Evolutionary conservation across 768 basidiomycete genomes (phyloP), one percentile per base, ranked within the genome.

Genomic region (Phaeotremella skinneri): DNA sequence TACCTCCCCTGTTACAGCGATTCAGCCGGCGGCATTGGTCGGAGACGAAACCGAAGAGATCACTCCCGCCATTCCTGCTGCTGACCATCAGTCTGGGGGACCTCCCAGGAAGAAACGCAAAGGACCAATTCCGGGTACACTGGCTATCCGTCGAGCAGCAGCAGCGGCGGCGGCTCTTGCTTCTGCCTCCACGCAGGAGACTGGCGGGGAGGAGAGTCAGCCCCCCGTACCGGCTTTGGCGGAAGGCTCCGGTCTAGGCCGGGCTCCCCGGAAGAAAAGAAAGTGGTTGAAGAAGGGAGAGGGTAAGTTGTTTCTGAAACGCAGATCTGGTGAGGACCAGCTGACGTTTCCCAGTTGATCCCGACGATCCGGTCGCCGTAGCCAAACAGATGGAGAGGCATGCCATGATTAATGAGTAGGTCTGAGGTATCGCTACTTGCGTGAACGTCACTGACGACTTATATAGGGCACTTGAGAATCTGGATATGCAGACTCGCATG

Each of bases 331-430:
- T 48, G 32, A 51, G 6, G 4, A n/a, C n/a, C 27, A 9, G 11
- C 25, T 31, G 55, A 7, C 23, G 42, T 45, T 39, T 17, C n/a
- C 17, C 25, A 73, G 71, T 73, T 31, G 71, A 73, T 52, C 71
- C 71, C 1, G 69, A 73, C 34, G 71, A 70, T 55, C 57, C 55
- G 4, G 53, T 66, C 4, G 71, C 68, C 2, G 66, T 70, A 4
- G 71, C 68, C 6, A 43, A 55, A 23, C 71, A 67, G 43, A 55
- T 52, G 37, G 68, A 63, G 47, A 56, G 63, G 32, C 69, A 70
- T 43, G 34, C 30, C 14, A 39, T 68, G 66, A 73, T 73, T n/a
- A 65, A 73, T 55, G 61, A 67, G 71, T 73, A 43, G 31, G 71
- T 63, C 1, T 21, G 1, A 16, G 5, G 23, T 6, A 30, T 13